Base-by-base conservation (phyloP, 305 asterid species). In the Solanum hybrid region DNA sequence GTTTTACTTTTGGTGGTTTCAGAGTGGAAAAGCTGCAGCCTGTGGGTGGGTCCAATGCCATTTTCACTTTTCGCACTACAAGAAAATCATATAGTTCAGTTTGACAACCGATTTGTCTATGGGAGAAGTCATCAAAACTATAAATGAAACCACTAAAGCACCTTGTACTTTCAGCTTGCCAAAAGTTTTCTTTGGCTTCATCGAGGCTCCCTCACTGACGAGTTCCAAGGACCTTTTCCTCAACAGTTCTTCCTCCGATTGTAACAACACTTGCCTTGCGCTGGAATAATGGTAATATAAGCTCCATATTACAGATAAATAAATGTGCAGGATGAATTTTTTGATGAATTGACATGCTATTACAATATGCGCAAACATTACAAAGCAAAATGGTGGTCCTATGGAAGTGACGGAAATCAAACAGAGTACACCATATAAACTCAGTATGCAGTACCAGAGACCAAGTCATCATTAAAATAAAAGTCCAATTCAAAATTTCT, bases 151-250 rank as follows among this genome's bases (percentile, higher is more conserved):
- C 51, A 38, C 40, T 71, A 35, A 79, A 81, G 84, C 72, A 97
- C 99, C 99, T 95, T 96, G 99, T 86, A 97, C 92, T 92, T 94
- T 97, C 88, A 97, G 94, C 92, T 96, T 96, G 93, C 98, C 98
- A 89, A 94, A 90, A 90, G 95, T 94, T 92, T 96, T 96, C 93
- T 95, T 97, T 11, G 96, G 93, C 92, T 95, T 97, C 38, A 94
- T 91, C 38, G 95, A 88, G 81, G 96, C 98, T 91, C 96, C 96
- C 91, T 96, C 99, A 78, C 96, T 93, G 76, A 94, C 95, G 86
- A 95, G 97, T 89, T 94, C 98, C 40, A 97, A 86, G 27, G 96
- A 90, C 82, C 90, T 94, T 90, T 93, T 97, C 87, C 56, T 92
- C 96, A 97, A 37, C 22, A 97, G 92, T 79, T 97, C 99, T 86